These are phyloP conservation scores for Phragmites australis DNA, from an alignment of 176 grass and related monocot species.

Conservation along the genomic window DNA sequence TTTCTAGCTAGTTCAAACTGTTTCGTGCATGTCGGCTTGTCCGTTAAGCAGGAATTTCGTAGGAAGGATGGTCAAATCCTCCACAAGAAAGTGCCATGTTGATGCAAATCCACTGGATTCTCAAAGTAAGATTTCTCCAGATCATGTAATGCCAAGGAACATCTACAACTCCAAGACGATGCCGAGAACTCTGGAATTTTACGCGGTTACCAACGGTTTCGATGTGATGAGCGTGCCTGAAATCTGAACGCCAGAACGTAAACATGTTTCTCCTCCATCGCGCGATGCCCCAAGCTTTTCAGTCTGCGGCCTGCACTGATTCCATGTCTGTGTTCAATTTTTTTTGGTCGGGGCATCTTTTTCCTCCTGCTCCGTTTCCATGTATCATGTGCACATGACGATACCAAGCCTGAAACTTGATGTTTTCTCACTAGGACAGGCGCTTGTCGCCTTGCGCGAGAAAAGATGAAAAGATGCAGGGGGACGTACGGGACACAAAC, in stretches of 20 bases:
- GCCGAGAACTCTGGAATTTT: no score
- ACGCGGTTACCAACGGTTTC: no score
- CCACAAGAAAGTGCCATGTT: no score
- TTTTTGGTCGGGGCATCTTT: no score
- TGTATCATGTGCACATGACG: slow-evolving; percentile 18
- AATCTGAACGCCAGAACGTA: background rate
- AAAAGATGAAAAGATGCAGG: background rate
- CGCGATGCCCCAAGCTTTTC: background rate
- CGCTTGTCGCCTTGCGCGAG: slow-evolving; percentile 1
- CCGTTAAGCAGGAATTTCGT: no score
- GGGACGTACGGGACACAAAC: background rate
- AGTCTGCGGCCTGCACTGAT: slow-evolving; percentile 4
- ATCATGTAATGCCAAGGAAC: no score
- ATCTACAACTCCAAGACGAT: no score
- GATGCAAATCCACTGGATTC: no score
- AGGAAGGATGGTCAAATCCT: no score
- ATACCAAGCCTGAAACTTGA: slow-evolving; percentile 3
- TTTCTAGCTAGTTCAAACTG: no score
- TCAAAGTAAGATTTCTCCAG: no score
- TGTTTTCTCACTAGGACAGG: slow-evolving; percentile 19
- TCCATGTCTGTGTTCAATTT: slow-evolving; percentile 5
- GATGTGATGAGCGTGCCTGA: background rate
- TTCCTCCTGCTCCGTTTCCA: background rate
- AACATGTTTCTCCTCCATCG: background rate
- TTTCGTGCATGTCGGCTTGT: no score